These are phyloP conservation scores for Salvia splendens DNA, from an alignment of 257 asterid species.

Conservation along the genomic window DNA sequence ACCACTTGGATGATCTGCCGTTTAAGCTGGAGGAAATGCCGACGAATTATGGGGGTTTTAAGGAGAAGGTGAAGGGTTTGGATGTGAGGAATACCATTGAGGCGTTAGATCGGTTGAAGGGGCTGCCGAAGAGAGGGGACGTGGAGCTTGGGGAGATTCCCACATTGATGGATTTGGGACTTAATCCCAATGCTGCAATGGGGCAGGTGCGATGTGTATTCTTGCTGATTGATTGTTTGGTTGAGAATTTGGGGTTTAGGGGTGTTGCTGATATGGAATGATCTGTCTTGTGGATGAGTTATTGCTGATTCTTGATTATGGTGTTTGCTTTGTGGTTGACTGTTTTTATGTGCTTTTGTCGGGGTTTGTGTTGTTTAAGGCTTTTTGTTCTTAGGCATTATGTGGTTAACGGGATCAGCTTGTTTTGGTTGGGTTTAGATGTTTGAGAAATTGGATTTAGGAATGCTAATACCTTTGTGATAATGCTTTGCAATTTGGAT, in stretches of 20 bases:
- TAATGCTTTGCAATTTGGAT: constrained; percentile 1
- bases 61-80: constrained; percentile 72
- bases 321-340: constrained; percentile 2
- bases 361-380: not conserved
- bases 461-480: constrained; percentile 5
- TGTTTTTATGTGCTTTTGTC: not conserved
- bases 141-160: constrained; percentile 95
- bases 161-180: constrained; percentile 82
- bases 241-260: not conserved
- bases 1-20: constrained; percentile 93
- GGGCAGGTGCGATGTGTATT: constrained; percentile 52
- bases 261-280: not conserved
- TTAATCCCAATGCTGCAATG: constrained; percentile 60
- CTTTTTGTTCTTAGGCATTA: not conserved
- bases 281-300: not conserved
- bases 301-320: not conserved
- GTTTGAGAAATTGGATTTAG: not conserved
- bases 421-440: constrained; percentile 5
- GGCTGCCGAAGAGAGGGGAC: constrained; percentile 82
- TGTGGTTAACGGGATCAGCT: not conserved
- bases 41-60: constrained; percentile 83
- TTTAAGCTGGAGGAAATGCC: constrained; percentile 85
- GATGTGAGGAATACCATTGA: constrained; percentile 84
- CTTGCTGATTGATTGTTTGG: constrained; percentile 13
- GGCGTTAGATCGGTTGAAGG: constrained; percentile 73